phyloP scores from a whole-genome alignment of 768 basidiomycete genomes.

The Boletus rex-veris region DNA sequence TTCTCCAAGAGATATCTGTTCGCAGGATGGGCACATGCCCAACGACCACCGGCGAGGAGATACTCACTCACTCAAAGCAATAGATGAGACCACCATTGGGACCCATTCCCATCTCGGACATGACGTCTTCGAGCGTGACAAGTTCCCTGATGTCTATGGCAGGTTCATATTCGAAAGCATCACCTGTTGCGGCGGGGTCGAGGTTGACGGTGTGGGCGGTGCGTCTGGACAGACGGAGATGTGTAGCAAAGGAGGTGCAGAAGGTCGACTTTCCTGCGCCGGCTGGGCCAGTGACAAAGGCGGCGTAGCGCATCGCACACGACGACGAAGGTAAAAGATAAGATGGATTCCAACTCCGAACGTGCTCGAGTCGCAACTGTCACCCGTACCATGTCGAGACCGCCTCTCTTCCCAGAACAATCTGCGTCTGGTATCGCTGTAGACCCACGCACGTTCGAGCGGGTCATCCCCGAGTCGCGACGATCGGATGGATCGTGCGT shows the following conservation, averaged over 20 bases:
- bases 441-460: constrained; percentile 81
- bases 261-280: constrained; percentile 98
- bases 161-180: constrained; percentile 90
- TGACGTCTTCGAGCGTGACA: constrained; percentile 90
- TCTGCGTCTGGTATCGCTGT: constrained; percentile 76
- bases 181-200: constrained; percentile 86
- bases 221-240: constrained; percentile 77
- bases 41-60: neutral
- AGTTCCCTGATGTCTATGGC: constrained; percentile 92
- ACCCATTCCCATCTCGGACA: constrained; percentile 91
- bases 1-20: constrained; percentile 91
- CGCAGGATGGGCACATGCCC: neutral
- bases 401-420: constrained; percentile 69
- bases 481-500: constrained; percentile 82
- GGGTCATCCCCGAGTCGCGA: constrained; percentile 82
- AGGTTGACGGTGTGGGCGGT: constrained; percentile 93
- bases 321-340: constrained; percentile 7
- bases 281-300: constrained; percentile 91
- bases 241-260: constrained; percentile 81
- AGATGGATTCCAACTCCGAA: constrained; percentile 32
- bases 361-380: constrained; percentile 2
- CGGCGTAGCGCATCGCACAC: constrained; percentile 74
- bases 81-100: constrained; percentile 97
- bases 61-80: constrained; percentile 97
- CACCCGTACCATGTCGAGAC: constrained; percentile 57